These are phyloP conservation scores for Aspergillus ellipticus DNA, from an alignment of 495 filamentous ascomycete genomes.

Conservation along the genomic window DNA sequence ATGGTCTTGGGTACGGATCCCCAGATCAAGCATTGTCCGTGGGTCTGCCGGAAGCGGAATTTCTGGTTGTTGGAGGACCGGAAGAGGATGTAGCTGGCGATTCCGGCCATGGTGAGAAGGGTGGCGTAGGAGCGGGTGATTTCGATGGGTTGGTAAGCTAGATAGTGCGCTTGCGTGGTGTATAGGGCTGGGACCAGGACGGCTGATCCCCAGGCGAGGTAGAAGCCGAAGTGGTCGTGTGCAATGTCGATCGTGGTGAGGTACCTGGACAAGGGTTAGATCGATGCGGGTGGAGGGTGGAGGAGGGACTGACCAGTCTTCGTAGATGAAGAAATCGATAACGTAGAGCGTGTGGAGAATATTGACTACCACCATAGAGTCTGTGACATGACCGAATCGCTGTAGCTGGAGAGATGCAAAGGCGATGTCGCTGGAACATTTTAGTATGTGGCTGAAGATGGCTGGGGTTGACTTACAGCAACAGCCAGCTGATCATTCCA, in stretches of 20 bases:
- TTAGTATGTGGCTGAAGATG: background rate
- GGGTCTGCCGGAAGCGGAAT: constrained; percentile 37
- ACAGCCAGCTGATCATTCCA: constrained; percentile 40
- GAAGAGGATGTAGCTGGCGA: constrained; percentile 43
- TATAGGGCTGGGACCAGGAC: constrained; percentile 44
- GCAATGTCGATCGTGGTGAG: constrained; percentile 49
- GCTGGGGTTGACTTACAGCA: constrained; percentile 27
- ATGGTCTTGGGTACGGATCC: constrained; percentile 38
- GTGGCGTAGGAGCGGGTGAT: constrained; percentile 23
- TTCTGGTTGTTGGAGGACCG: constrained; percentile 48
- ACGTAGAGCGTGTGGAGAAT: constrained; percentile 45
- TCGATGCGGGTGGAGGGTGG: background rate
- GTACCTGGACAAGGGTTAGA: constrained; percentile 26
- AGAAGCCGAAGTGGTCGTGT: constrained; percentile 52
- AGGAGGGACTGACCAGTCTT: constrained; percentile 19
- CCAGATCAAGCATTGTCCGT: constrained; percentile 42
- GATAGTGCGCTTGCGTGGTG: constrained; percentile 48
- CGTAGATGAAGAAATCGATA: constrained; percentile 50
- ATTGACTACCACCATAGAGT: constrained; percentile 42
- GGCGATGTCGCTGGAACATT: constrained; percentile 36
- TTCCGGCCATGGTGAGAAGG: constrained; percentile 29
- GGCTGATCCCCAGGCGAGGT: constrained; percentile 46
- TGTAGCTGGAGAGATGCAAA: constrained; percentile 46
- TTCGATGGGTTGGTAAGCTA: constrained; percentile 41
- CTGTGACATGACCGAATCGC: constrained; percentile 38